A percentile compares a stretch with the other conserved stretches of the same genome.
These are phyloP conservation scores for Diplogelasinospora grovesii DNA, from an alignment of 495 filamentous ascomycete genomes.

Conservation along the genomic window DNA sequence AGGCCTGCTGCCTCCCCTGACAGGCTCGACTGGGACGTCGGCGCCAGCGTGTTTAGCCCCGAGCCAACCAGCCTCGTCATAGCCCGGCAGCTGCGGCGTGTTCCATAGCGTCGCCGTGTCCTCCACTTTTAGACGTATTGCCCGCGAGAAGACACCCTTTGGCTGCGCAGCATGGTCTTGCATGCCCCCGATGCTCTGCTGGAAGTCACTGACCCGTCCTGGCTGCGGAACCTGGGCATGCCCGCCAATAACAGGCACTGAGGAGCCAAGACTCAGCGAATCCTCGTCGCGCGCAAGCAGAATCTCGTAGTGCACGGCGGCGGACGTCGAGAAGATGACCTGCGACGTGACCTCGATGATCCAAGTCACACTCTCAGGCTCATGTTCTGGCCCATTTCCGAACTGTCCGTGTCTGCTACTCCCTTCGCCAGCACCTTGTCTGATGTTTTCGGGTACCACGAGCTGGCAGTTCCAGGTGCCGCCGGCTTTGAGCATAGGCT, in stretches of 20 bases:
- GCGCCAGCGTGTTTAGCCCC: constrained; percentile 25
- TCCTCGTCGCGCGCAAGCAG: constrained; percentile 79
- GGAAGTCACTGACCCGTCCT: constrained; percentile 68
- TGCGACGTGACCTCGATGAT: constrained; percentile 87
- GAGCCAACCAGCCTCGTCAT: constrained; percentile 36
- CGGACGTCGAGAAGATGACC: constrained; percentile 82
- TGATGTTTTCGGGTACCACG: constrained; percentile 64
- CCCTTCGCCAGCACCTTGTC: constrained; percentile 32
- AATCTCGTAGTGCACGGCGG: constrained; percentile 85
- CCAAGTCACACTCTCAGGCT: constrained; percentile 64
- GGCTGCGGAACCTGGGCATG: constrained; percentile 43
- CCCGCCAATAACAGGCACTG: constrained; percentile 39
- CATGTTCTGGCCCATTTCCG: constrained; percentile 26
- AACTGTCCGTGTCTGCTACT: constrained; percentile 29
- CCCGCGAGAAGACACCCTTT: constrained; percentile 72
- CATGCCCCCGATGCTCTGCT: constrained; percentile 40
- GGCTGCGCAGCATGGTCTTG: constrained; percentile 42
- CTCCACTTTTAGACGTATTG: constrained; percentile 70
- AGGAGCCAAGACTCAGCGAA: constrained; percentile 60
- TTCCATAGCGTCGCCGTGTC: constrained; percentile 90
- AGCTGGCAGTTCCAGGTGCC: constrained; percentile 75
- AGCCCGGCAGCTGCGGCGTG: constrained; percentile 68
- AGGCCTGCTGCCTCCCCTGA: background rate
- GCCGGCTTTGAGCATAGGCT: constrained; percentile 92
- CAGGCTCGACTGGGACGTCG: constrained; percentile 14